Evolutionary conservation across 495 filamentous ascomycete species (phyloP).

Genomic region (Coniosporium apollinis): DNA sequence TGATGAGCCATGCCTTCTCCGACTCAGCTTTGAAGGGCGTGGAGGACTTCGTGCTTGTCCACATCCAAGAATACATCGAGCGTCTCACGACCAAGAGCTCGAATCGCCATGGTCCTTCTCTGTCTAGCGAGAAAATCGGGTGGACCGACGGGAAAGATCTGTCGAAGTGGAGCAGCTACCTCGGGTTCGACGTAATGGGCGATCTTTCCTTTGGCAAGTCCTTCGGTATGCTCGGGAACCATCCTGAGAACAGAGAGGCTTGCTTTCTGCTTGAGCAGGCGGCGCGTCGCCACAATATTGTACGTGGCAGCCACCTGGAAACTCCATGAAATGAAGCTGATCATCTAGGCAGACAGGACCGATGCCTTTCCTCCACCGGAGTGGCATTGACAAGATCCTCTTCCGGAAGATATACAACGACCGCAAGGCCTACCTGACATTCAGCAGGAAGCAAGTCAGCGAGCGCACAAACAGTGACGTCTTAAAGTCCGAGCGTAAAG

Average conservation of each 20-base stretch:
- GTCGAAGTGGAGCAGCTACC: conserved; percentile 44
- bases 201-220: conserved; percentile 54
- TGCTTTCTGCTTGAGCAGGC: conserved; percentile 39
- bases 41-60: conserved; percentile 39
- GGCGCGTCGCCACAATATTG: conserved; percentile 37
- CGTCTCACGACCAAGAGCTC: background rate
- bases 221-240: conserved; percentile 50
- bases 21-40: conserved; percentile 37
- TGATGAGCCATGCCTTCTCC: conserved; percentile 46
- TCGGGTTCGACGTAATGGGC: conserved; percentile 58
- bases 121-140: conserved; percentile 2
- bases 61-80: conserved; percentile 10
- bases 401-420: conserved; percentile 39
- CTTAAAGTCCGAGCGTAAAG: conserved; percentile 14
- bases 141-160: conserved; percentile 3
- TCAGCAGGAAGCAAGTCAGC: conserved; percentile 38
- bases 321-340: no score
- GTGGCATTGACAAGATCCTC: conserved; percentile 40
- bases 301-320: conserved; percentile 31
- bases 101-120: background rate
- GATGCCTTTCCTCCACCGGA: conserved; percentile 38
- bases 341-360: no score
- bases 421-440: conserved; percentile 45
- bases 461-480: conserved; percentile 31
- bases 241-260: conserved; percentile 39